phyloP scores from a whole-genome alignment of 495 filamentous ascomycete species.

The Echria macrotheca region DNA sequence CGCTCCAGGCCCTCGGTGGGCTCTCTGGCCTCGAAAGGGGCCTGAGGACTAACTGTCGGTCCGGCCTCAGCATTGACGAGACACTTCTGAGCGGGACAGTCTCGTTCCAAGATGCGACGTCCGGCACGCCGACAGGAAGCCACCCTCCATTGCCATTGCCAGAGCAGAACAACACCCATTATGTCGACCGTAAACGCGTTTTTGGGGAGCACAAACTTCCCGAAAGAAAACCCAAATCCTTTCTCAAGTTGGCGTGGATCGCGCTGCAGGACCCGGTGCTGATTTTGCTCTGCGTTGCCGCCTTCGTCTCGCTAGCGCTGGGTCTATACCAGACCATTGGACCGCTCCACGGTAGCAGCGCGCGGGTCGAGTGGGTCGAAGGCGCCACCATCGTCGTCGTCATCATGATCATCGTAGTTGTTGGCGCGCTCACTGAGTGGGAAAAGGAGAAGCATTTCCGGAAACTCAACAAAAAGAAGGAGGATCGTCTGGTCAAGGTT shows the following conservation, averaged over 20 bases:
- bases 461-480: constrained; percentile 70
- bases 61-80: constrained; percentile 64
- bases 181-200: not conserved
- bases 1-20: constrained; percentile 63
- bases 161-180: not conserved
- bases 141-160: not conserved
- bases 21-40: constrained; percentile 60
- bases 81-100: constrained; percentile 31
- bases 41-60: constrained; percentile 55
- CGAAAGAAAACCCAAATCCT: constrained; percentile 19
- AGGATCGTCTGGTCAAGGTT: constrained; percentile 73
- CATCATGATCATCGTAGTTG: constrained; percentile 67
- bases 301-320: constrained; percentile 62
- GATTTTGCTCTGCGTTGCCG: constrained; percentile 65
- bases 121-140: not conserved
- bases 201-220: constrained; percentile 4
- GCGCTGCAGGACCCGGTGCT: constrained; percentile 83
- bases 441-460: constrained; percentile 76
- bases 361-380: constrained; percentile 69
- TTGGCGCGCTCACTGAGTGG: constrained; percentile 71
- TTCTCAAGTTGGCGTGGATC: constrained; percentile 72
- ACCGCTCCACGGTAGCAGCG: constrained; percentile 30
- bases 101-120: not conserved
- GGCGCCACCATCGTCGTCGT: constrained; percentile 73
- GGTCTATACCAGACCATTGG: constrained; percentile 64